A percentile compares a stretch with the other conserved stretches of the same genome.
These are phyloP conservation scores for Obba rivulosa DNA, from an alignment of 768 basidiomycete genomes.

Conservation along the genomic window DNA sequence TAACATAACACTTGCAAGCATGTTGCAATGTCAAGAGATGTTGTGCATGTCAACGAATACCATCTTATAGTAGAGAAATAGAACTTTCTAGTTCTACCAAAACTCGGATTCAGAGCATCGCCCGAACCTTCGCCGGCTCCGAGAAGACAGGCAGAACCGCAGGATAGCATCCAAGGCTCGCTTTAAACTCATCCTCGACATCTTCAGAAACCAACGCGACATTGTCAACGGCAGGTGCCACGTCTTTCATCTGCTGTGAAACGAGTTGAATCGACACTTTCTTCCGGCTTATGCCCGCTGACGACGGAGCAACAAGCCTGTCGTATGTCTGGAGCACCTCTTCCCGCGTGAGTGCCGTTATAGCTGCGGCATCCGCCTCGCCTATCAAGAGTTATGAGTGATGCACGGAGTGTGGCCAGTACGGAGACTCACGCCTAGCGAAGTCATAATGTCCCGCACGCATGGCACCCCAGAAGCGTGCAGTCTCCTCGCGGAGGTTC, in stretches of 20 bases:
- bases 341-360: constrained; percentile 10
- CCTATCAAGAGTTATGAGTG: constrained; percentile 3
- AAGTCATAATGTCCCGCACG: constrained; percentile 19
- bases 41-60: no score
- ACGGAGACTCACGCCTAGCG: constrained; percentile 15
- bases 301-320: constrained; percentile 13
- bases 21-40: no score
- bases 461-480: constrained; percentile 20
- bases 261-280: constrained; percentile 21
- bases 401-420: not conserved
- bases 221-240: not conserved
- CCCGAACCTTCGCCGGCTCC: no score
- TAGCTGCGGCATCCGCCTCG: constrained; percentile 13
- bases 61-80: no score
- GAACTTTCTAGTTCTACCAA: no score
- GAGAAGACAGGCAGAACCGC: constrained; percentile 14
- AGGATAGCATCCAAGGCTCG: constrained; percentile 14
- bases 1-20: no score
- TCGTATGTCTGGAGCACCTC: constrained; percentile 17
- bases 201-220: constrained; percentile 4
- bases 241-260: constrained; percentile 13
- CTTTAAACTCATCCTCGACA: constrained; percentile 12
- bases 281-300: constrained; percentile 8
- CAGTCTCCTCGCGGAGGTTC: constrained; percentile 20
- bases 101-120: no score